Base-by-base conservation (phyloP, 352 stramenopile genomes). In the Globisporangium polare region DNA sequence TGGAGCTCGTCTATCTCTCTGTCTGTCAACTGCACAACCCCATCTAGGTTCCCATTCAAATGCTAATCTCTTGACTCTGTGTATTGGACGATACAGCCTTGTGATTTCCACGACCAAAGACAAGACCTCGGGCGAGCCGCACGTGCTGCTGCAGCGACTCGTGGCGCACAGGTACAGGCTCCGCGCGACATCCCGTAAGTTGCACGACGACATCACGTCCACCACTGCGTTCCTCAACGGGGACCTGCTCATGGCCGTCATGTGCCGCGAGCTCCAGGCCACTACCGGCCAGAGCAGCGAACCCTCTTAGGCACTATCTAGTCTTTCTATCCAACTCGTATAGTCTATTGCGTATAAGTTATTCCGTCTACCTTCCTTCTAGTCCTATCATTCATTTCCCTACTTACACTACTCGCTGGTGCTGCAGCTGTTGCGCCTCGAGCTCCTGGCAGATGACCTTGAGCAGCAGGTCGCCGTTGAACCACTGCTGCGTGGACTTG, bases 401-500 rank as follows among this genome's bases (percentile, higher is more conserved):
- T n/a, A n/a, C 45, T 43, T 8, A 56, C 27, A 17, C 58, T 55
- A 26, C 35, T 67, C 8, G 3, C 20, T 27, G 54, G 2, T 51
- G 56, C 17, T 58, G 63, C 26, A 52, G 54, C 61, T 74, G 29
- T 10, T 5, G 0, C 5, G 29, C 57, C n/a, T 79, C 67, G 7
- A 87, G 68, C 24, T 80, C 64, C 24, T 76, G 64, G 66, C 75
- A 84, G 15, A 84, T 53, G 22, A 87, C 75, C 58, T 80, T 73
- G 66, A 84, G 83, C 54, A 80, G 67, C 53, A 88, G 52, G 63
- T 88, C 78, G 41, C 78, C 78, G 52, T 88, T 88, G 59, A 83
- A 59, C 67, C 77, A 81, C n/a, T 77, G 65, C 35, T 77, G 45
- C 39, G 74, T 73, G 20, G 73, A 77, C 39, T 73, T 66, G 53